Percentiles rank a stretch among this genome's conserved stretches.
These are phyloP conservation scores for Penicillium sp. DNA, from an alignment of 2,329 filamentous ascomycete species.

Conservation along the genomic window DNA sequence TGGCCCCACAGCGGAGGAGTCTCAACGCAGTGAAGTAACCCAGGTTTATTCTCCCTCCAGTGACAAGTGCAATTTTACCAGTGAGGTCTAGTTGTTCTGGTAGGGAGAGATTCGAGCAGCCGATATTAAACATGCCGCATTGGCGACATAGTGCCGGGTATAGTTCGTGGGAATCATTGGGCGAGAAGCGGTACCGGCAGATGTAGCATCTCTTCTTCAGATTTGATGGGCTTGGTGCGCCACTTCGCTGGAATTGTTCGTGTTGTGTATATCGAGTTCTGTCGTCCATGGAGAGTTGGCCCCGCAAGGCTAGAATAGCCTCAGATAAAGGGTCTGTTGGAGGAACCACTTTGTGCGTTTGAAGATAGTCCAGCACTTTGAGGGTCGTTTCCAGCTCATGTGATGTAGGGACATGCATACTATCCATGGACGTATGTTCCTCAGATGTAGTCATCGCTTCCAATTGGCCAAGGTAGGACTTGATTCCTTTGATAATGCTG, in stretches of 20 bases:
- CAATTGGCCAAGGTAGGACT: conserved; percentile 14
- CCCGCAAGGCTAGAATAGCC: conserved; percentile 5
- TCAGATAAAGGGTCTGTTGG: conserved; percentile 6
- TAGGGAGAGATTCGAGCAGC: conserved; percentile 22
- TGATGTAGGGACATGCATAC: conserved; percentile 10
- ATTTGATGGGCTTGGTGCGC: not conserved
- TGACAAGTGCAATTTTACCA: conserved; percentile 28
- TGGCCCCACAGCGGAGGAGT: conserved; percentile 30
- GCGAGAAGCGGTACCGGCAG: conserved; percentile 21
- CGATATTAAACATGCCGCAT: conserved; percentile 31
- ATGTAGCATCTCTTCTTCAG: conserved; percentile 26
- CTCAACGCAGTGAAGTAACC: conserved; percentile 29
- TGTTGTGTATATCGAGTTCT: conserved; percentile 2
- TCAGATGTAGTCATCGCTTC: not conserved
- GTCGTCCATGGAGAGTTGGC: conserved; percentile 6
- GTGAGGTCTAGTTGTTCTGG: conserved; percentile 23
- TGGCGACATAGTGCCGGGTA: conserved; percentile 27
- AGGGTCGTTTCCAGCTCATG: conserved; percentile 12
- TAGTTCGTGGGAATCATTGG: conserved; percentile 14
- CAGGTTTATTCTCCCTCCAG: conserved; percentile 31
- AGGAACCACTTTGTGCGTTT: conserved; percentile 7
- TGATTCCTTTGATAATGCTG: conserved; percentile 14
- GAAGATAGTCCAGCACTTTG: conserved; percentile 17
- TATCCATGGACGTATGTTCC: not conserved
- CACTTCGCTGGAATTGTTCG: not conserved